phyloP scores from a whole-genome alignment of 2,329 filamentous ascomycete genomes.

The Xylaria hypoxylon region DNA sequence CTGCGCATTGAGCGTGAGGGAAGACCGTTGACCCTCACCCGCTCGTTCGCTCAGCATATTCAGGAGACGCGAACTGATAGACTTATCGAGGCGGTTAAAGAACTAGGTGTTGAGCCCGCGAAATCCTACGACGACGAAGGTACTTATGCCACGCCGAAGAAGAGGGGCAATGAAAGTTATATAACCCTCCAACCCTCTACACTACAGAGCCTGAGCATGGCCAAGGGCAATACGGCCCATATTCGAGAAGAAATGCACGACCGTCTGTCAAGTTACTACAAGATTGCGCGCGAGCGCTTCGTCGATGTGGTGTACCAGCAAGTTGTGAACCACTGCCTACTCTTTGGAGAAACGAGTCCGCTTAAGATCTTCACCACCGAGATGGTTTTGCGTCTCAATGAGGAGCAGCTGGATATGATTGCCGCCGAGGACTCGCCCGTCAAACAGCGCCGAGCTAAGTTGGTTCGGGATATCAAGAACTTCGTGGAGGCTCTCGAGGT shows the following conservation, averaged over 20 bases:
- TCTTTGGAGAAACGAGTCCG: conserved; percentile 62
- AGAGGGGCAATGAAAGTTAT: conserved; percentile 31
- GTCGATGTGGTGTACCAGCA: conserved; percentile 72
- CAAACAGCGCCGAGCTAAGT: conserved; percentile 55
- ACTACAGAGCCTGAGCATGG: conserved; percentile 42
- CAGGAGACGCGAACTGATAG: conserved; percentile 46
- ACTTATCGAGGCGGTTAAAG: conserved; percentile 36
- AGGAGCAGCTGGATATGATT: conserved; percentile 64
- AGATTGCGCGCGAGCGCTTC: conserved; percentile 70
- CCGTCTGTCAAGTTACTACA: conserved; percentile 70
- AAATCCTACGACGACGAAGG: no score
- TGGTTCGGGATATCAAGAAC: conserved; percentile 60
- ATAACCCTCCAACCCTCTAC: conserved; percentile 43
- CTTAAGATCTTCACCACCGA: conserved; percentile 64
- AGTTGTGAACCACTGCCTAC: conserved; percentile 64
- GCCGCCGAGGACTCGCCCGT: conserved; percentile 66
- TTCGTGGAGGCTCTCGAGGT: conserved; percentile 54
- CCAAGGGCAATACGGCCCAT: conserved; percentile 51
- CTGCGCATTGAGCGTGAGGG: conserved; percentile 61
- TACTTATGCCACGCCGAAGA: no score
- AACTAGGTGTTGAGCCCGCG: conserved; percentile 28
- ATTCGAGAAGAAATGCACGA: conserved; percentile 64
- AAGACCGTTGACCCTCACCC: conserved; percentile 61
- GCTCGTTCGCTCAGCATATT: conserved; percentile 58
- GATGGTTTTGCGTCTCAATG: conserved; percentile 61